Evolutionary conservation across 257 asterid species (phyloP).

Genomic region (Solanum ossicruentum): DNA sequence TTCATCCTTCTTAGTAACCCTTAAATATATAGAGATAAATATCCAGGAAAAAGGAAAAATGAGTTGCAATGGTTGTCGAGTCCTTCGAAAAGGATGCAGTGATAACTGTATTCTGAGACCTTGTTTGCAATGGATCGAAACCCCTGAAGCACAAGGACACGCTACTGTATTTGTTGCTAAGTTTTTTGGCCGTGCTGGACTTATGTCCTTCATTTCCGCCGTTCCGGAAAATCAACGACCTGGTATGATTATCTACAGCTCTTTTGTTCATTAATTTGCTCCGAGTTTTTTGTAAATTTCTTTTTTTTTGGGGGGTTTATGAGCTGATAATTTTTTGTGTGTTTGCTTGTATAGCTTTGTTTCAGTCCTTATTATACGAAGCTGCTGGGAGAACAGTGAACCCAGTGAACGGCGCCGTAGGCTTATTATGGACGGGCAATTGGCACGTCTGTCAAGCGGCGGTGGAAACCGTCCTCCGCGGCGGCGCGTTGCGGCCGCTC

Average conservation of each 20-base stretch:
- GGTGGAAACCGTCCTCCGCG: slow-evolving; percentile 60
- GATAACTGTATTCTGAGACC: slow-evolving; percentile 52
- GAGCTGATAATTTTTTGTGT: not conserved
- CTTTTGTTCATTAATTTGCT: not conserved
- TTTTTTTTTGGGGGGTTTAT: not conserved
- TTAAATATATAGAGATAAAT: not conserved
- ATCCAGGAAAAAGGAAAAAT: not conserved
- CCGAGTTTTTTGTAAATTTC: not conserved
- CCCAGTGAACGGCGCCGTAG: slow-evolving; percentile 66
- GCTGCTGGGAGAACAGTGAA: slow-evolving; percentile 81
- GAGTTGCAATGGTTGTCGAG: slow-evolving; percentile 78
- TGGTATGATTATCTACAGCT: slow-evolving; percentile 10
- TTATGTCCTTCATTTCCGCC: slow-evolving; percentile 55
- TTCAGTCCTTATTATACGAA: slow-evolving; percentile 54
- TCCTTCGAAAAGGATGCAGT: slow-evolving; percentile 69
- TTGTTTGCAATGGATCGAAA: slow-evolving; percentile 52
- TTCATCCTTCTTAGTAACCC: not conserved
- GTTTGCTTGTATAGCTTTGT: slow-evolving; percentile 32
- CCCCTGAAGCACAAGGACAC: slow-evolving; percentile 47
- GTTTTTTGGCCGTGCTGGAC: slow-evolving; percentile 71
- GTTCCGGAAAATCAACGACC: slow-evolving; percentile 51
- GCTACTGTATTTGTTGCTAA: slow-evolving; percentile 74
- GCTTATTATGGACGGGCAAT: slow-evolving; percentile 46
- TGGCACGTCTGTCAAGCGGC: slow-evolving; percentile 69
- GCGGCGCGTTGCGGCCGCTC: slow-evolving; percentile 42